phyloP scores from a whole-genome alignment of 1,284 basidiomycete species.

The Leccinum fallax region DNA sequence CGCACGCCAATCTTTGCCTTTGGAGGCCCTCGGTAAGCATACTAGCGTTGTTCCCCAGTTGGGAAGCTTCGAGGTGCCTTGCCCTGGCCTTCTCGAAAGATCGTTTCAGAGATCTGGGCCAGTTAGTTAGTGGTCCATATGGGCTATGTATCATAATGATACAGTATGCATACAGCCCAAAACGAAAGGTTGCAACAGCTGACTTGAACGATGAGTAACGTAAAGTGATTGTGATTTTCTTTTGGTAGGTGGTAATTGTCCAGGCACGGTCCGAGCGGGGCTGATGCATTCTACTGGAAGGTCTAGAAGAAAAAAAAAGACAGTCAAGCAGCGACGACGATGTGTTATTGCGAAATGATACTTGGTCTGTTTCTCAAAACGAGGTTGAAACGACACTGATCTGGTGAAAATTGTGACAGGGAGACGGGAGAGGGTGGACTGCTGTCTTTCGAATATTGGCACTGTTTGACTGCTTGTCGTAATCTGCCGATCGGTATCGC shows the following conservation, averaged over 20 bases:
- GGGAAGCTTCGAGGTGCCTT: slow-evolving; percentile 8
- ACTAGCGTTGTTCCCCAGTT: background rate
- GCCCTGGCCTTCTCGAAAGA: slow-evolving; percentile 1
- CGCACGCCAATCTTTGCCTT: slow-evolving; percentile 22
- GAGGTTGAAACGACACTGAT: background rate
- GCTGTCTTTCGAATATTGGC: background rate
- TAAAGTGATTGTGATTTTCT: slow-evolving; percentile 4
- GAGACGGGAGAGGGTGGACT: background rate
- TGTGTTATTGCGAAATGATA: background rate
- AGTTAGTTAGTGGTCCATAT: slow-evolving; percentile 4
- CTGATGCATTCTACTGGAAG: background rate
- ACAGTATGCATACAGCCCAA: background rate
- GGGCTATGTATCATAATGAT: slow-evolving; percentile 1
- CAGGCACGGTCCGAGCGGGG: slow-evolving; percentile 2
- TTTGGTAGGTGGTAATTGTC: slow-evolving; percentile 1
- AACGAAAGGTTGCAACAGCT: background rate
- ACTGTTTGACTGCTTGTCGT: slow-evolving; percentile 2
- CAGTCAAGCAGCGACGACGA: background rate
- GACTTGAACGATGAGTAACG: slow-evolving; percentile 10
- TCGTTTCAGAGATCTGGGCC: slow-evolving; percentile 6
- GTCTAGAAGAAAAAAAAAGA: background rate
- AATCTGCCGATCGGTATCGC: slow-evolving; percentile 5
- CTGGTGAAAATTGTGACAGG: background rate
- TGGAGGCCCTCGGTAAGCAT: slow-evolving; percentile 3
- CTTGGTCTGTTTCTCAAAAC: background rate